A percentile compares a stretch with the other conserved stretches of the same genome.
phyloP scores from a whole-genome alignment of 208 protist genomes.

The Porcisia deanei region DNA sequence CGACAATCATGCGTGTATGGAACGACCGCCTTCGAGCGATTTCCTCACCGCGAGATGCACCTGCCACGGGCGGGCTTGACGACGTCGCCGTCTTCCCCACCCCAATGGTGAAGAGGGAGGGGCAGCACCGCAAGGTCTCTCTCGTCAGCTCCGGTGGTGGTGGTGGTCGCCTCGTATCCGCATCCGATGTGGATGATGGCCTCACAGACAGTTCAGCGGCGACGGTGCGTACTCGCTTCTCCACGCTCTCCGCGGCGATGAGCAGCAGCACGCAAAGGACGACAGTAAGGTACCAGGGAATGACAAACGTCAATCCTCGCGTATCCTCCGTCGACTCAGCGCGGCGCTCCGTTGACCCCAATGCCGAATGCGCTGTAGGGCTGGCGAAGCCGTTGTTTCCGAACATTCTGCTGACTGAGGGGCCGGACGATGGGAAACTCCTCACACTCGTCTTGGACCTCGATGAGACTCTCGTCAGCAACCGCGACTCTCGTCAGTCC shows the following conservation, averaged over 20 bases:
- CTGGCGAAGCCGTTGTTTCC: conserved; percentile 60
- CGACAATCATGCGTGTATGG: conserved; percentile 33
- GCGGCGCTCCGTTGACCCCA: conserved; percentile 22
- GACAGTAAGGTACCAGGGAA: not conserved
- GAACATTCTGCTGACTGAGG: conserved; percentile 53
- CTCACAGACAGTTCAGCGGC: conserved; percentile 27
- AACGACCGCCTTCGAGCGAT: conserved; percentile 28
- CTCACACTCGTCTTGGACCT: conserved; percentile 92
- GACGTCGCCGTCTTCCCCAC: conserved; percentile 12
- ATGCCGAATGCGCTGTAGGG: not conserved
- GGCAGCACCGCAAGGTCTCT: conserved; percentile 2
- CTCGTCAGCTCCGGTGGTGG: not conserved
- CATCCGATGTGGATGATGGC: conserved; percentile 13
- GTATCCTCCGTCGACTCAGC: not conserved
- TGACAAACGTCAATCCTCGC: not conserved
- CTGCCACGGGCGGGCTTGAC: not conserved
- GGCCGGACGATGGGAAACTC: conserved; percentile 53
- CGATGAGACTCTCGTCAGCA: conserved; percentile 93
- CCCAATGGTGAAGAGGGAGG: conserved; percentile 8
- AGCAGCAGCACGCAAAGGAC: not conserved
- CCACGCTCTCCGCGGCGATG: conserved; percentile 9
- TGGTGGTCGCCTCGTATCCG: not conserved
- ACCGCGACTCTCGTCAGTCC: conserved; percentile 58
- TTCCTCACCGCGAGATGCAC: not conserved
- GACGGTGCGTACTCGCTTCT: conserved; percentile 3